Conservation (phyloP, 805 yeast species). For the Zygoascus bituminiphila region DNA sequence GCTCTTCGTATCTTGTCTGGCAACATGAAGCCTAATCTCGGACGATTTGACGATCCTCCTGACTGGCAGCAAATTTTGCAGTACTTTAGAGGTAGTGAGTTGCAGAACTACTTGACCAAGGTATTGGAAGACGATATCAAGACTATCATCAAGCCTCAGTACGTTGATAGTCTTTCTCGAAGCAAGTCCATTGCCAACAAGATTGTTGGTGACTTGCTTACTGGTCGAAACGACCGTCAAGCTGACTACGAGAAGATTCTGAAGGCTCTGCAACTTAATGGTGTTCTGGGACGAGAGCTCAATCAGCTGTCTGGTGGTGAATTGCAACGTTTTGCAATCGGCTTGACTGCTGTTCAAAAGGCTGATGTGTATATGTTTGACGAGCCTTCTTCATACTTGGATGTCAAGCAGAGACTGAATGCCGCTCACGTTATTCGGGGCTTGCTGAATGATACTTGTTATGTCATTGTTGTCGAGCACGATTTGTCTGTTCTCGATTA, state of each 20-base stretch:
- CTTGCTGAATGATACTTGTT: constrained; percentile 59
- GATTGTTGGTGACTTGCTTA: constrained; percentile 70
- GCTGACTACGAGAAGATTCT: constrained; percentile 59
- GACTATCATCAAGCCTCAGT: constrained; percentile 98
- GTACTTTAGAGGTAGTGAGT: constrained; percentile 92
- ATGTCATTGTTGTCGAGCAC: constrained; percentile 96
- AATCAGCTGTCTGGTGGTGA: constrained; percentile 95
- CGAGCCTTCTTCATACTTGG: constrained; percentile 97
- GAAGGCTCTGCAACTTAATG: constrained; percentile 62
- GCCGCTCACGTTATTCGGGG: constrained; percentile 95
- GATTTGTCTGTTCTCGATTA: constrained; percentile 97
- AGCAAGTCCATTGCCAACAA: constrained; percentile 89
- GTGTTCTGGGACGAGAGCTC: constrained; percentile 80
- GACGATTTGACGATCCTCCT: constrained; percentile 91
- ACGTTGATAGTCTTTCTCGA: constrained; percentile 94
- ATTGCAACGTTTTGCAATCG: constrained; percentile 95
- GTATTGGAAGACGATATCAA: constrained; percentile 88
- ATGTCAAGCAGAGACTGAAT: constrained; percentile 96
- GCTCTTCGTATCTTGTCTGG: constrained; percentile 96
- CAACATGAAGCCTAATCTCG: constrained; percentile 94
- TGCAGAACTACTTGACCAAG: constrained; percentile 92
- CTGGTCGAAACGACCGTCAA: constrained; percentile 66
- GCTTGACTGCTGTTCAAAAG: constrained; percentile 89
- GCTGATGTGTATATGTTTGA: constrained; percentile 99
- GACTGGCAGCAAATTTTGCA: constrained; percentile 92